Conservation (phyloP, 192 early-diverging fungal species). For the Mortierella antarctica region DNA sequence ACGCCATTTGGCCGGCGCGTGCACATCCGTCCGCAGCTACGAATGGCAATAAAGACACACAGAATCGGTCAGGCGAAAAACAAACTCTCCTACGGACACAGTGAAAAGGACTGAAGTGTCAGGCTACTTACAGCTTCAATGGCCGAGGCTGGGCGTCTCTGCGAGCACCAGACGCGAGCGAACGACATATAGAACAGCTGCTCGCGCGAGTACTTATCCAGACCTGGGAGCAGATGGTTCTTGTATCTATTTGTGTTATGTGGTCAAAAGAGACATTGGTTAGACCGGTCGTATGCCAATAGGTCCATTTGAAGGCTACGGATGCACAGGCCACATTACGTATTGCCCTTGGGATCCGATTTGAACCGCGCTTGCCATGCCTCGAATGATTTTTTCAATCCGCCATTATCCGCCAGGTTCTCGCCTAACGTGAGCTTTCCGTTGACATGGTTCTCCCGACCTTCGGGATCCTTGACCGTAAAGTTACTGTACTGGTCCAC, state of each 20-base stretch:
- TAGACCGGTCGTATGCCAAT: neutral
- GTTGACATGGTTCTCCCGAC: slow-evolving; percentile 57
- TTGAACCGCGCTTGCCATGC: slow-evolving; percentile 43
- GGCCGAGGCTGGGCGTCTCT: slow-evolving; percentile 54
- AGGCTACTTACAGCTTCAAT: slow-evolving; percentile 53
- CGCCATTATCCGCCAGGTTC: slow-evolving; percentile 80
- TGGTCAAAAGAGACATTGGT: neutral
- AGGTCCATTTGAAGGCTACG: neutral
- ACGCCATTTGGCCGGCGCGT: slow-evolving; percentile 72
- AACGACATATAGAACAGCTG: slow-evolving; percentile 78
- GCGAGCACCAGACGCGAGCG: slow-evolving; percentile 76
- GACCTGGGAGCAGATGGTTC: slow-evolving; percentile 59
- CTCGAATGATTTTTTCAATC: slow-evolving; percentile 56
- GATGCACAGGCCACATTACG: slow-evolving; percentile 6
- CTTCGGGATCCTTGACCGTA: slow-evolving; percentile 54
- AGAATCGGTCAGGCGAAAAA: neutral
- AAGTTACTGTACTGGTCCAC: slow-evolving; percentile 71
- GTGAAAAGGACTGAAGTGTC: neutral
- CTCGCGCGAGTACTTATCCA: slow-evolving; percentile 63
- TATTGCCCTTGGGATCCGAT: slow-evolving; percentile 34
- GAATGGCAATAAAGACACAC: neutral
- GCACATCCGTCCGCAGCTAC: slow-evolving; percentile 71
- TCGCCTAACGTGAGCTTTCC: slow-evolving; percentile 70
- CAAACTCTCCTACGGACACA: neutral
- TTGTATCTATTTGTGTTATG: slow-evolving; percentile 16